Conservation (phyloP, 2,329 filamentous ascomycete species). For the Trichophyton equinum region DNA sequence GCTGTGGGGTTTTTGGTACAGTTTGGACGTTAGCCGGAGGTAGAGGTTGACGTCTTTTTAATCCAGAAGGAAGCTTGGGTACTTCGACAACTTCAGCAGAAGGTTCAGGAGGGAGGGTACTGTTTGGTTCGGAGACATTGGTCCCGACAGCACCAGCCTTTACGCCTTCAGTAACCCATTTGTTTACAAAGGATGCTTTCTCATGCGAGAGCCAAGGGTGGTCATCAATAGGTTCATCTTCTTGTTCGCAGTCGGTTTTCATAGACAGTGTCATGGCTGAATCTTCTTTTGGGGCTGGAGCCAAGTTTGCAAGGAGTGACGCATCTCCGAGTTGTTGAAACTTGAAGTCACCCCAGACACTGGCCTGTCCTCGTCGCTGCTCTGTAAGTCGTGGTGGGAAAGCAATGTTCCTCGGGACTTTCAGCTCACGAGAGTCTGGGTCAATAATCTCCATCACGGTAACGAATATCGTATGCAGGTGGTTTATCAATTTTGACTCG, state of each 20-base stretch:
- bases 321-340: constrained; percentile 23
- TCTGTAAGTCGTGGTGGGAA: constrained; percentile 15
- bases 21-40: neutral
- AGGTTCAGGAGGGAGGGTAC: constrained; percentile 3
- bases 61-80: neutral
- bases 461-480: constrained; percentile 17
- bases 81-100: constrained; percentile 2
- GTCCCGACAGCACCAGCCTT: constrained; percentile 13
- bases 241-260: neutral
- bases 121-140: constrained; percentile 7
- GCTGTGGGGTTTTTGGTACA: neutral
- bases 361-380: constrained; percentile 16
- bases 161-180: constrained; percentile 20
- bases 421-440: constrained; percentile 9
- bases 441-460: constrained; percentile 16
- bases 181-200: constrained; percentile 20
- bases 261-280: neutral
- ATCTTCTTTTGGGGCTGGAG: constrained; percentile 10
- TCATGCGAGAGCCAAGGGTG: constrained; percentile 20
- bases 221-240: neutral
- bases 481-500: constrained; percentile 6
- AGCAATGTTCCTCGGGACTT: constrained; percentile 13
- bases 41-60: neutral
- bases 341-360: constrained; percentile 22
- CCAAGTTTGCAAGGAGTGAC: constrained; percentile 14